Evolutionary conservation across 225 moss, liverwort and hornwort genomes (phyloP), one percentile per base, ranked within the genome.

Genomic region (Marchantia paleacea): DNA sequence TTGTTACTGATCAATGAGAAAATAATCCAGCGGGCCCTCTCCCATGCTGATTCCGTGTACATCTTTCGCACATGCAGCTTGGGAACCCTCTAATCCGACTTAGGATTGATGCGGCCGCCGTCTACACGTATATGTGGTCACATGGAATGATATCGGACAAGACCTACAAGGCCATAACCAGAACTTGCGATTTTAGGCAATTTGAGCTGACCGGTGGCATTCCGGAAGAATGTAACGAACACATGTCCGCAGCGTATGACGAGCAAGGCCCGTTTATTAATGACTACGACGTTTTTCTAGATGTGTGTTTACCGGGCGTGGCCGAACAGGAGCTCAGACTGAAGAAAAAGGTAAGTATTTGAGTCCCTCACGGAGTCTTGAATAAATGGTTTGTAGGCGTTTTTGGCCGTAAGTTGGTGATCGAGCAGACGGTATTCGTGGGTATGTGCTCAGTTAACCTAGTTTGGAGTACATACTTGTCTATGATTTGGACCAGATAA

Each of bases 231-330:
- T 86, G 88, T 39, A 57, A 80, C 25, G 67, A 26, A 5, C 75
- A 61, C 51, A 83, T 89, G 22, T 78, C 72, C 30, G 64, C 53
- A 12, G 82, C 83, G 19, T 82, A 84, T 51, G 64, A 72, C 13
- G 84, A 86, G 80, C 84, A 86, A 72, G 86, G 86, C 14, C 62
- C 79, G 12, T 86, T 86, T 75, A 84, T 89, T 52, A 89, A 89
- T 49, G 80, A 62, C 18, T 89, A 89, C 72, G 86, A 89, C 73
- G 82, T 89, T 7, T 77, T 86, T 8, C 69, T 89, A 26, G 86
- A 89, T 48, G 86, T 86, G 14, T 89, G 89, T 70, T 73, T 89
- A 26, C 89, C 89, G 12, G 80, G 74, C 15, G 79, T 86, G 66
- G 89, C 81, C 15, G 78, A 89, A 72, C 86, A 89, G 84, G 89